These are phyloP conservation scores for Pisolithus orientalis DNA, from an alignment of 768 basidiomycete species.

Conservation along the genomic window DNA sequence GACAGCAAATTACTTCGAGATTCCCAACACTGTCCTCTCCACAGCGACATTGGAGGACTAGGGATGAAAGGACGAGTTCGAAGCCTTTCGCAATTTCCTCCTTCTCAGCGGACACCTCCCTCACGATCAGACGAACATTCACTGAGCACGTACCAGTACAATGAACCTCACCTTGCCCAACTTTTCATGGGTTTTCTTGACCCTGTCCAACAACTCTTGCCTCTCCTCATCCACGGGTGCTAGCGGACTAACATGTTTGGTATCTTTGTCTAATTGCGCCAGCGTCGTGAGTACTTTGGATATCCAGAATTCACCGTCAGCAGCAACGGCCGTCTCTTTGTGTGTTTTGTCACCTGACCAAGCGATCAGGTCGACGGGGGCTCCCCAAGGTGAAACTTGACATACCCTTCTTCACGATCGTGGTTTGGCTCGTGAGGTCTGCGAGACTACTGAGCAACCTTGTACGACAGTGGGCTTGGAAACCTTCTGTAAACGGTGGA, in stretches of 20 bases:
- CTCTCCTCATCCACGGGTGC: slow-evolving; percentile 53
- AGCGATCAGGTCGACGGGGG: slow-evolving; percentile 2
- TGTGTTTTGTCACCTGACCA: slow-evolving; percentile 38
- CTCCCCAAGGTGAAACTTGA: background rate
- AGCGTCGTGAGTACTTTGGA: slow-evolving; percentile 56
- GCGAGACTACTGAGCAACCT: slow-evolving; percentile 70
- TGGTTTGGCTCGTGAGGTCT: slow-evolving; percentile 58
- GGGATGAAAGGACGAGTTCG: slow-evolving; percentile 64
- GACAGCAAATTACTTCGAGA: slow-evolving; percentile 47
- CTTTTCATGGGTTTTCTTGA: slow-evolving; percentile 34
- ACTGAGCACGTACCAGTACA: background rate
- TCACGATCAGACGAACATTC: background rate
- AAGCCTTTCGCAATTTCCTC: slow-evolving; percentile 48
- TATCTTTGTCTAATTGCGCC: slow-evolving; percentile 52
- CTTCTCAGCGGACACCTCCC: slow-evolving; percentile 8
- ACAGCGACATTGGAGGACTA: slow-evolving; percentile 69
- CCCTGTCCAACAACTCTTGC: slow-evolving; percentile 37
- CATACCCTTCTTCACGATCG: slow-evolving; percentile 47
- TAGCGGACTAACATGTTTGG: slow-evolving; percentile 57
- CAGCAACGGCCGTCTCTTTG: slow-evolving; percentile 55
- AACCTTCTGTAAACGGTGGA: slow-evolving; percentile 67
- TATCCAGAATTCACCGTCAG: slow-evolving; percentile 78
- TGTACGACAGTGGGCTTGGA: slow-evolving; percentile 59
- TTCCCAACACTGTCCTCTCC: slow-evolving; percentile 50
- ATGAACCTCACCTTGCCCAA: slow-evolving; percentile 38